A percentile compares a stretch with the other conserved stretches of the same genome.
phyloP scores from a whole-genome alignment of 352 stramenopile species.

The Pythium apleroticum region DNA sequence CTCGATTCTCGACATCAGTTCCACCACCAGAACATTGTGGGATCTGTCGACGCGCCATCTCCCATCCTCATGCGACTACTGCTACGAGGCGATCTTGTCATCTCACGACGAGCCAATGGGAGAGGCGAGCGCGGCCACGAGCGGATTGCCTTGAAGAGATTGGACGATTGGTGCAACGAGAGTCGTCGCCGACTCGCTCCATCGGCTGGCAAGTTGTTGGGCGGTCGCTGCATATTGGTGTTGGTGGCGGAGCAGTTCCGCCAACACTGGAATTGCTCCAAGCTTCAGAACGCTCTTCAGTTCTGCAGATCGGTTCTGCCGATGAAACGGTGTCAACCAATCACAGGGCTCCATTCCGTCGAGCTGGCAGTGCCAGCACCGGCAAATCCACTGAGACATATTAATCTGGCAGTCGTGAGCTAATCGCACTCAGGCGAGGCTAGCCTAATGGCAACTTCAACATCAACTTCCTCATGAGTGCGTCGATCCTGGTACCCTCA shows the following conservation, averaged over 20 bases:
- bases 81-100: background rate
- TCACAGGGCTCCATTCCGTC: constrained; percentile 5
- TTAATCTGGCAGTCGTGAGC: too few relatives aligned
- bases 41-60: background rate
- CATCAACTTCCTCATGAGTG: too few relatives aligned
- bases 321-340: constrained; percentile 13
- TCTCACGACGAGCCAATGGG: background rate
- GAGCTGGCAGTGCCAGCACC: constrained; percentile 23
- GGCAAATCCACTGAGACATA: constrained; percentile 12
- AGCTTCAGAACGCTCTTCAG: background rate
- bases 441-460: too few relatives aligned
- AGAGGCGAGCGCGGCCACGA: background rate
- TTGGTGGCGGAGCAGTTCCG: background rate
- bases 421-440: too few relatives aligned
- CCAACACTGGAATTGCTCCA: background rate
- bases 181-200: background rate
- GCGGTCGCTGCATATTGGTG: background rate
- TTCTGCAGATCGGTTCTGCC: background rate
- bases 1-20: background rate
- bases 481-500: too few relatives aligned
- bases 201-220: background rate
- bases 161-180: background rate
- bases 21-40: background rate
- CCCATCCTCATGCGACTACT: background rate
- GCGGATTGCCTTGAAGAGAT: background rate